A percentile compares a stretch with the other conserved stretches of the same genome.
Evolutionary conservation across 2,329 filamentous ascomycete species (phyloP).

Genomic region (Aspergillus candidus): DNA sequence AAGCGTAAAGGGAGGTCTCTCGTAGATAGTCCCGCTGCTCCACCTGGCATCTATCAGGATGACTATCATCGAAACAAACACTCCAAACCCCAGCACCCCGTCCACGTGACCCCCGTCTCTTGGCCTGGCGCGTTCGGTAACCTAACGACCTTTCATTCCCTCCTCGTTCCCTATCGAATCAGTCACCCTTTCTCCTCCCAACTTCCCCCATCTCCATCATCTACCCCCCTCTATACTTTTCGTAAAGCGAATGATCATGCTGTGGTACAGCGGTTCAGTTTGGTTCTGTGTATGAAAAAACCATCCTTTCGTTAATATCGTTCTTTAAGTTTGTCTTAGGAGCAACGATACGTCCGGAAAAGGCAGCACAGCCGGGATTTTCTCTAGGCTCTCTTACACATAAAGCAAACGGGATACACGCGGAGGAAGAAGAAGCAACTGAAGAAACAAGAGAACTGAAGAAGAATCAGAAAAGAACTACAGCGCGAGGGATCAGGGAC

Average conservation of each 20-base stretch:
- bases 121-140: too few species aligned
- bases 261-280: conserved; percentile 26
- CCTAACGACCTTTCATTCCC: background rate
- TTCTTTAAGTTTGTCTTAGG: conserved; percentile 25
- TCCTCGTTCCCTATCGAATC: background rate
- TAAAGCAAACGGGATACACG: background rate
- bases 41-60: too few species aligned
- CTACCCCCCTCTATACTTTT: conserved; percentile 18
- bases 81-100: too few species aligned
- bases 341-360: conserved; percentile 13
- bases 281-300: conserved; percentile 34
- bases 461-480: conserved; percentile 3
- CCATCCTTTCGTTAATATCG: conserved; percentile 16
- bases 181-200: conserved; percentile 7
- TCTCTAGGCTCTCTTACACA: background rate
- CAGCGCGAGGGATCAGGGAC: conserved; percentile 2
- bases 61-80: too few species aligned
- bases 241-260: conserved; percentile 39
- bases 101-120: too few species aligned
- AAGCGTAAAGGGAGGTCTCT: too few species aligned
- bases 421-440: conserved; percentile 1
- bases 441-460: conserved; percentile 6
- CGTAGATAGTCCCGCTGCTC: background rate
- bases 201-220: conserved; percentile 8
- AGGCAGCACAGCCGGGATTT: conserved; percentile 15